Evolutionary conservation across 352 stramenopile species (phyloP), one percentile per base, ranked within the genome.

Genomic region (Pythium guiyangense): DNA sequence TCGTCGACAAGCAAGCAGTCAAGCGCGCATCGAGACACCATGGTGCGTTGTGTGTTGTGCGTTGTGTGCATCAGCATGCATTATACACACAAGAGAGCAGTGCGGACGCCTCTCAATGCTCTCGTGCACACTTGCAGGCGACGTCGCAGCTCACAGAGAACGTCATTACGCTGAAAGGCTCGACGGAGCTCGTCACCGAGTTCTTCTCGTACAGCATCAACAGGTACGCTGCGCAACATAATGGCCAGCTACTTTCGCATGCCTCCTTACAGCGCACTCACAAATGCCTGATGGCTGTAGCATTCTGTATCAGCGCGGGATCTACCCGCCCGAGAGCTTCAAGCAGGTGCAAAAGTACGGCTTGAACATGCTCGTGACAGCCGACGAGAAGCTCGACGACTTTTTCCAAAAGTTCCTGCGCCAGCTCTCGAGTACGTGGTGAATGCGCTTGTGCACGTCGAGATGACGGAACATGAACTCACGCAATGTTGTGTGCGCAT

Each of bases 141-240:
- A 88, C 80, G 49, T 68, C 79, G 12, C 80, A 91, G 60, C 61
- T 86, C 39, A 79, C 73, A 17, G 77, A 96, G 71, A 98, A 92
- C 52, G 84, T 99, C 31, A 99, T 99, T 67, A 99, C 97, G n/a
- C 77, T 99, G 18, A 98, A 98, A 67, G 97, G 97, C 44, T 99
- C 94, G 26, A 97, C 97, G 3, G 95, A 98, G 64, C 98, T 99
- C 46, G 97, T 99, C 48, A 97, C 96, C 0, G 97, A 99, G 77
- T 99, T 99, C 71, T 99, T 99, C 84, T 97, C 97, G 55, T 99
- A 97, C 65, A 94, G 92, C 56, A 99, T 99, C 75, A 99, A 99
- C 84, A 96, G 79, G 87, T 96, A 67, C 37, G 52, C 6, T 26
- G 9, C 37, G n/a, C 11, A n/a, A n/a, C n/a, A n/a, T n/a, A n/a